These are phyloP conservation scores for Apiospora sp. DNA, from an alignment of 2,329 filamentous ascomycete species.

Conservation along the genomic window DNA sequence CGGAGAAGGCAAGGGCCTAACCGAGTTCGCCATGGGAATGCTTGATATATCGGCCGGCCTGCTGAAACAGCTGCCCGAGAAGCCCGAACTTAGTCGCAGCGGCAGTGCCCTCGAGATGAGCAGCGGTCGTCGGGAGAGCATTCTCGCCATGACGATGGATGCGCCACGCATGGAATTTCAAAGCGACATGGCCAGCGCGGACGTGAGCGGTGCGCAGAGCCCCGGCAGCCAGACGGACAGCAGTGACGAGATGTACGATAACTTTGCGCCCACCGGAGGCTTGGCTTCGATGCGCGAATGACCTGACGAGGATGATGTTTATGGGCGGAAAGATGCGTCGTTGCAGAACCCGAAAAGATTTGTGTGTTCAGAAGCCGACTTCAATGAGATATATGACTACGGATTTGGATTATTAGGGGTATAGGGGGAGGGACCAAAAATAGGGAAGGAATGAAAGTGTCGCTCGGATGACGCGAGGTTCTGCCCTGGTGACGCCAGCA, in stretches of 20 bases:
- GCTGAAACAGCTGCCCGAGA: constrained; percentile 74
- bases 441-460: neutral
- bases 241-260: constrained; percentile 65
- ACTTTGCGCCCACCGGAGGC: constrained; percentile 46
- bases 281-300: constrained; percentile 40
- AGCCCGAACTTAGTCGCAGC: constrained; percentile 69
- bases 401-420: neutral
- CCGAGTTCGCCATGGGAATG: constrained; percentile 79
- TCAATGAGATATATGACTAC: constrained; percentile 12
- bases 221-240: constrained; percentile 57
- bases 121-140: constrained; percentile 45
- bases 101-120: constrained; percentile 59
- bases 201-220: constrained; percentile 60
- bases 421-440: neutral
- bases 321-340: neutral
- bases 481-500: constrained; percentile 25
- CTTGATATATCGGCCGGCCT: constrained; percentile 75
- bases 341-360: neutral
- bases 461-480: constrained; percentile 10
- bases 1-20: constrained; percentile 63
- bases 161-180: constrained; percentile 44
- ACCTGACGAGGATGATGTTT: constrained; percentile 15
- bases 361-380: neutral
- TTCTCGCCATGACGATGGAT: constrained; percentile 37
- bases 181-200: constrained; percentile 55